Base-by-base conservation (phyloP, 805 yeast genomes). In the Yarrowia deformans region DNA sequence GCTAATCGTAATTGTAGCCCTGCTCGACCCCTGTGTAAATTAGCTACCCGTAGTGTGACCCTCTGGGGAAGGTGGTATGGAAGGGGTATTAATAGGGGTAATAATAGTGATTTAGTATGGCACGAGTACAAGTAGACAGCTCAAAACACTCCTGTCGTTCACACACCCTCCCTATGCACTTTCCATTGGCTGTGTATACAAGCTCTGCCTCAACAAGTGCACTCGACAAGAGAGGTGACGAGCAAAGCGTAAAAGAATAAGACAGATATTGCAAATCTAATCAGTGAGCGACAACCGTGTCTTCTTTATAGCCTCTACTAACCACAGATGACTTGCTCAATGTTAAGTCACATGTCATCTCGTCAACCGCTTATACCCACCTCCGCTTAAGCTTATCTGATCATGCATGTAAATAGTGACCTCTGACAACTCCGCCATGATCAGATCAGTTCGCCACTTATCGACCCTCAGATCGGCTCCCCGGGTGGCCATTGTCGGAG, bases 401-500 rank as follows among this genome's bases (percentile, higher is more conserved):
- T 34, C 56, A 52, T 54, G 60, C 60, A 54, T 39, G 35, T 37
- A 18, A 52, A 34, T 50, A 18, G 42, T 35, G 16, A 37, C 42
- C 39, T 35, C 54, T 34, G 54, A 45, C 67, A 46, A 12, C 66
- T 46, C 42, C 43, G 14, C 45, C 43, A 43, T 43, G 52, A 37
- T 67, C 67, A 32, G 68, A 55, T 45, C 52, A 43, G 67, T 67
- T 19, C 55, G 52, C 45, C 50, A 48, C 43, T 18, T 55, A 7
- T 43, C 58, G 43, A 55, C 68, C 8, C 34, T 42, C 43, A 40
- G 50, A 34, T 23, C 69, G 9, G 29, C 61, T 16, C 58, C 74
- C 43, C 69, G 70, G 45, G 82, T 91, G 12, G 97, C 97, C 0
- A 85, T 95, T 8, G 87, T 95, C 3, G 99, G 99, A 0, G 85